phyloP scores from a whole-genome alignment of 2,329 filamentous ascomycete genomes.

The Metarhizium sp. region DNA sequence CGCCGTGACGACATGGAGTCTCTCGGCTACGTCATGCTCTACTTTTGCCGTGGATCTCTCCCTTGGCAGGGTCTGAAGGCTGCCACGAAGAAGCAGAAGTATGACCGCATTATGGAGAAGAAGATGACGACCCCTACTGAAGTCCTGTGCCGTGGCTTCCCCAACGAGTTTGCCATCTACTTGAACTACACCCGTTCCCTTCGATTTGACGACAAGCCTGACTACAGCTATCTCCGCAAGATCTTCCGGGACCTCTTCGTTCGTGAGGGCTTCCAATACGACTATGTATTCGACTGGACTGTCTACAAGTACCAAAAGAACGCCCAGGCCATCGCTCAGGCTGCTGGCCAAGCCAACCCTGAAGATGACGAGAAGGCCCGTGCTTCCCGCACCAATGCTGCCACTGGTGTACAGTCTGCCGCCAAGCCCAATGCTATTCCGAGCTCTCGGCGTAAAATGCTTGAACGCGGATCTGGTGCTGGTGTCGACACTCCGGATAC shows the following conservation, averaged over 20 bases:
- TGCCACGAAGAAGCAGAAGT: conserved; percentile 99
- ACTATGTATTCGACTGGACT: conserved; percentile 99
- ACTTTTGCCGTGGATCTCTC: conserved; percentile 98
- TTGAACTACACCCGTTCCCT: conserved; percentile 98
- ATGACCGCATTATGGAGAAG: conserved; percentile 99
- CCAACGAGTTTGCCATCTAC: conserved; percentile 99
- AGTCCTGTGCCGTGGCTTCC: conserved; percentile 96
- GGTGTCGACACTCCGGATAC: conserved; percentile 60
- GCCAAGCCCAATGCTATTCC: conserved; percentile 66
- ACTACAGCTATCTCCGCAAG: conserved; percentile 99
- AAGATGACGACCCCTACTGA: conserved; percentile 99
- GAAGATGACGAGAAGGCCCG: conserved; percentile 71
- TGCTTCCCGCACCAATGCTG: conserved; percentile 56
- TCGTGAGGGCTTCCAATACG: conserved; percentile 98
- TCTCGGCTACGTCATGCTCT: conserved; percentile 97
- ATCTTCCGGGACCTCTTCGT: conserved; percentile 99
- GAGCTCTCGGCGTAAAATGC: conserved; percentile 75
- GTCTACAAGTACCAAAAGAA: conserved; percentile 99
- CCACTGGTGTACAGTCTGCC: conserved; percentile 54
- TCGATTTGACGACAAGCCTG: conserved; percentile 98
- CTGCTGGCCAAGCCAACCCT: conserved; percentile 55
- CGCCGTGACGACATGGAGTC: conserved; percentile 99
- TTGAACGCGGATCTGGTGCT: conserved; percentile 53
- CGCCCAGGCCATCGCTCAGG: conserved; percentile 80
- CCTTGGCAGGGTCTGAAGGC: conserved; percentile 98